Conservation (phyloP, 73 alveolate genomes). For the Paramecium bursaria region DNA sequence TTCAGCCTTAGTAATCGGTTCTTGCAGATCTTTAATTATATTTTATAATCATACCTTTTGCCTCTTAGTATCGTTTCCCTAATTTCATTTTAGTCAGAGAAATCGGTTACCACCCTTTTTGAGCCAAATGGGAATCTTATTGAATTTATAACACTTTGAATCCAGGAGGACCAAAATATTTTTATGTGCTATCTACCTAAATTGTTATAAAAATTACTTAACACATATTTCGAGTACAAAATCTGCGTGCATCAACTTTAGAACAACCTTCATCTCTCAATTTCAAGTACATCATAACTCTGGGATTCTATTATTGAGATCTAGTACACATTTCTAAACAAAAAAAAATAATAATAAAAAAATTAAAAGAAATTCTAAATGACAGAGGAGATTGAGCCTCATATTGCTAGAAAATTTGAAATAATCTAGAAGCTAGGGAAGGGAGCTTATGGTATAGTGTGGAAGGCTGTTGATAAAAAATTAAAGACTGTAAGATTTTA, state of each 20-base stretch:
- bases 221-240: constrained; percentile 19
- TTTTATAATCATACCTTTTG: background rate
- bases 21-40: background rate
- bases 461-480: constrained; percentile 91
- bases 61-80: constrained; percentile 15
- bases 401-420: constrained; percentile 84
- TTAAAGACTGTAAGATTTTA: constrained; percentile 14
- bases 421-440: constrained; percentile 86
- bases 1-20: constrained; percentile 11
- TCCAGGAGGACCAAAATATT: constrained; percentile 36
- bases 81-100: constrained; percentile 20
- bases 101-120: constrained; percentile 47
- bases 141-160: constrained; percentile 6
- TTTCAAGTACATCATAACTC: background rate
- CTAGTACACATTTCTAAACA: constrained; percentile 45
- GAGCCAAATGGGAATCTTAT: background rate
- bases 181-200: constrained; percentile 29
- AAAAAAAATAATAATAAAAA: too few relatives aligned
- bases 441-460: constrained; percentile 96
- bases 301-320: background rate
- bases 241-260: constrained; percentile 15
- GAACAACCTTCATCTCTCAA: constrained; percentile 26
- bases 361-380: constrained; percentile 48
- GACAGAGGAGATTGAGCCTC: constrained; percentile 89
- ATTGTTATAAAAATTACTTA: background rate